A percentile compares a stretch with the other conserved stretches of the same genome.
phyloP scores from a whole-genome alignment of 2,329 filamentous ascomycete species.

The Byssoonygena ceratinophila region DNA sequence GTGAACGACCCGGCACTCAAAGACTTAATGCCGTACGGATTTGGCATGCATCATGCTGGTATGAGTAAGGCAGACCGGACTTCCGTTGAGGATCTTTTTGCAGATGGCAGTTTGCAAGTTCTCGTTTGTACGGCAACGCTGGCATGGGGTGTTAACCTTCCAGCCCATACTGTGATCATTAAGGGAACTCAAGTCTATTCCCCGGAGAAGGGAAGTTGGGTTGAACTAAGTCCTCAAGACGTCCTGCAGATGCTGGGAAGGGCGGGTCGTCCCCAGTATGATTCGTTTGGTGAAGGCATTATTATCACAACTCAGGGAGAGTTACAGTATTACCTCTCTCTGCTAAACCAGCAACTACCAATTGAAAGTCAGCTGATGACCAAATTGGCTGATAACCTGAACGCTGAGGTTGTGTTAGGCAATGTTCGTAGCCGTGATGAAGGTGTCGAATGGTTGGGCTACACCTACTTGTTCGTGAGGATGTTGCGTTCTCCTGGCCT shows the following conservation, averaged over 20 bases:
- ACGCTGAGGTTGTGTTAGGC: constrained; percentile 89
- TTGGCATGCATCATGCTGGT: constrained; percentile 96
- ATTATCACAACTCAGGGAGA: constrained; percentile 94
- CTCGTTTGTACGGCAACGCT: constrained; percentile 96
- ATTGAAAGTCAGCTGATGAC: constrained; percentile 95
- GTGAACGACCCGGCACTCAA: constrained; percentile 82
- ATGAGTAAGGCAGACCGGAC: constrained; percentile 93
- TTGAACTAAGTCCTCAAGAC: constrained; percentile 93
- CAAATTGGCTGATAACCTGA: constrained; percentile 87
- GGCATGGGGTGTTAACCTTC: constrained; percentile 97
- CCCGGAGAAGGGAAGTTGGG: constrained; percentile 96
- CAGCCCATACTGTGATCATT: constrained; percentile 96
- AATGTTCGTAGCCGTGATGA: constrained; percentile 88
- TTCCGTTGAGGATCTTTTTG: constrained; percentile 88
- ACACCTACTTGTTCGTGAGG: constrained; percentile 93
- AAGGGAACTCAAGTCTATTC: constrained; percentile 98
- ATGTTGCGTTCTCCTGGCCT: constrained; percentile 93
- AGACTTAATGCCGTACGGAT: constrained; percentile 87
- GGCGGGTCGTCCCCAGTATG: constrained; percentile 90
- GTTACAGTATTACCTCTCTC: constrained; percentile 92
- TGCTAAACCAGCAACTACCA: constrained; percentile 92
- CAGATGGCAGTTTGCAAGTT: constrained; percentile 82
- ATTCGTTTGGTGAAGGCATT: constrained; percentile 96
- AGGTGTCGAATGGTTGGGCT: constrained; percentile 97
- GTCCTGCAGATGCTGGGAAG: constrained; percentile 97